Base-by-base conservation (phyloP, 2,329 filamentous ascomycete species). In the Fusarium coffeatum region DNA sequence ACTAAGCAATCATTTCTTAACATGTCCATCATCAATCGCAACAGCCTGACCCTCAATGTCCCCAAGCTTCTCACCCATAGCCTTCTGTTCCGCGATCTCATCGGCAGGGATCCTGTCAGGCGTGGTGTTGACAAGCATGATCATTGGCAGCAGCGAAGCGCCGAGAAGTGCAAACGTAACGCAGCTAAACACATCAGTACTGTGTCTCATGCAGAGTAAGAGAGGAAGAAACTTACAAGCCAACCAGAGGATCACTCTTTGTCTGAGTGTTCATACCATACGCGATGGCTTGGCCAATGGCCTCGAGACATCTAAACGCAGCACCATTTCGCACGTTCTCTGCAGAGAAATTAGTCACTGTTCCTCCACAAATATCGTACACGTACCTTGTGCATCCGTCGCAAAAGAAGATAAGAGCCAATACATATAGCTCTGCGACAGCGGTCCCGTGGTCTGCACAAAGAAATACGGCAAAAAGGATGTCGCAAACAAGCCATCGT, bases 201-300 rank as follows among this genome's bases (percentile, higher is more conserved):
- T 6, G 9, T 4, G 16, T 8, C 9, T 18, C 3, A 16, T 18
- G 11, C 6, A 12, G 1, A 1, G 5, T 16, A 5, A 9, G 8
- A 2, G 2, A 4, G 2, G 1, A 12, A 20, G 5, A 1, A 5
- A 32, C 51, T 37, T 30, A 59, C 61, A 47, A 64, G 2, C 61
- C 45, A 34, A 64, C 13, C 1, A 64, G 32, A 3, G 61, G 61
- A 8, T 51, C 61, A 3, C 61, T 64, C 61, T 49, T 64, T 2
- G 61, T 64, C 11, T 57, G 61, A 5, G 61, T 49, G 12, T 64
- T 64, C 61, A 64, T 64, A 4, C 61, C 61, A 20, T 64, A 64
- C 0, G 61, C 61, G 5, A 64, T 57, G 4, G 61, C 61, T 11
- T 64, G 61, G 0, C 61, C 61, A 8, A 64, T 57, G 0, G 61